Conservation (phyloP, 2,329 filamentous ascomycete species). For the Apiospora koreana region DNA sequence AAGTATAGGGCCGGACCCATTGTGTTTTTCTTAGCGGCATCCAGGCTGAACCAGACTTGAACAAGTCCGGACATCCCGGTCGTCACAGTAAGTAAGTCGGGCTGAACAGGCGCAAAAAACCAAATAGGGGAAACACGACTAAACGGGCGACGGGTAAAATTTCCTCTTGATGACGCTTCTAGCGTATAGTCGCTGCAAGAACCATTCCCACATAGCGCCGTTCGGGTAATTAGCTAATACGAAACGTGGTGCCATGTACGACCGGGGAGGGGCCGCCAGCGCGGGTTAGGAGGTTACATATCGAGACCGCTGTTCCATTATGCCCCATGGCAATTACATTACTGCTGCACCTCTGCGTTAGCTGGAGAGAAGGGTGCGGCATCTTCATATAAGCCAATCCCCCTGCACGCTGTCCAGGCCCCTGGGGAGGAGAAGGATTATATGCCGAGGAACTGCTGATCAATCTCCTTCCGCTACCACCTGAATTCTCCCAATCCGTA, state of each 20-base stretch:
- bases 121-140: no score
- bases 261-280: neutral
- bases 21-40: neutral
- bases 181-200: neutral
- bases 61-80: neutral
- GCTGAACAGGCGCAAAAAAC: no score
- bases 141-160: no score
- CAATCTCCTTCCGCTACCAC: neutral
- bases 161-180: no score
- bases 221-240: neutral
- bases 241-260: neutral
- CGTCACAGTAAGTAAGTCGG: neutral
- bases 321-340: neutral
- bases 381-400: no score
- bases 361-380: no score
- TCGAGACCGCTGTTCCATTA: neutral
- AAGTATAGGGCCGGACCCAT: neutral
- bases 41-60: neutral
- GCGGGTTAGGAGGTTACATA: neutral
- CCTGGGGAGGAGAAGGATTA: neutral
- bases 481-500: neutral
- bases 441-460: neutral
- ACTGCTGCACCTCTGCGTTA: no score
- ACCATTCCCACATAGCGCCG: neutral
- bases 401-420: no score